Percentiles rank a stretch among this genome's conserved stretches.
phyloP scores from a whole-genome alignment of 495 filamentous ascomycete species.

The Daldinia decipiens region DNA sequence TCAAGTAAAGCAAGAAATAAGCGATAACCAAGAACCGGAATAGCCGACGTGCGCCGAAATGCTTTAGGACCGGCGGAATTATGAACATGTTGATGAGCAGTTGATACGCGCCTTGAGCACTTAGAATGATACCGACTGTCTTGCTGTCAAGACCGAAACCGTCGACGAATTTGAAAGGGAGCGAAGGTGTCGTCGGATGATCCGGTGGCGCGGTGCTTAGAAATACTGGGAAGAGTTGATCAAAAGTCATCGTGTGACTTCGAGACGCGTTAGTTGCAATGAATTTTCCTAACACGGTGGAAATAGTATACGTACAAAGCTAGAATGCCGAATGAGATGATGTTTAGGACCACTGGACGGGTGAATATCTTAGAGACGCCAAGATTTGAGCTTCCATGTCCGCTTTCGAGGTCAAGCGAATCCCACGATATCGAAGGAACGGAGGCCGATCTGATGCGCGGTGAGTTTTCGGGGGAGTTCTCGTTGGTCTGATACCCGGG shows the following conservation, averaged over 20 bases:
- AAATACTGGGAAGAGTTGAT: slow-evolving; percentile 92
- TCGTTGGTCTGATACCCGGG: slow-evolving; percentile 74
- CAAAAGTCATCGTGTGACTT: slow-evolving; percentile 87
- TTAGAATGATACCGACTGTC: slow-evolving; percentile 85
- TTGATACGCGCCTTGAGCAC: slow-evolving; percentile 89
- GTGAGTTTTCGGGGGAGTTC: slow-evolving; percentile 63
- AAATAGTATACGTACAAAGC: slow-evolving; percentile 80
- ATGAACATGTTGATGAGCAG: slow-evolving; percentile 84
- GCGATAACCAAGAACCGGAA: slow-evolving; percentile 81
- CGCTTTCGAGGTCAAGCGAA: slow-evolving; percentile 42
- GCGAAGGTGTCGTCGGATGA: slow-evolving; percentile 48
- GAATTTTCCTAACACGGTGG: not conserved
- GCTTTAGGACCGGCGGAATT: slow-evolving; percentile 76
- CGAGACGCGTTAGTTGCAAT: slow-evolving; percentile 31
- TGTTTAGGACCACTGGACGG: slow-evolving; percentile 80
- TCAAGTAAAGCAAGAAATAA: slow-evolving; percentile 90
- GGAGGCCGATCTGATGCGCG: slow-evolving; percentile 50
- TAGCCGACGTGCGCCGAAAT: slow-evolving; percentile 78
- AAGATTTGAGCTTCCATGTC: slow-evolving; percentile 34
- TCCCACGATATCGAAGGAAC: slow-evolving; percentile 45
- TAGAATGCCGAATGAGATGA: slow-evolving; percentile 89
- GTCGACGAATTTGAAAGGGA: slow-evolving; percentile 89
- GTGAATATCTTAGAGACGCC: slow-evolving; percentile 68
- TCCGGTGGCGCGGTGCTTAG: slow-evolving; percentile 76
- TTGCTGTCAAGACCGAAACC: slow-evolving; percentile 85